phyloP scores from a whole-genome alignment of 176 grass and related monocot genomes.

The Echinochloa phyllopogon region DNA sequence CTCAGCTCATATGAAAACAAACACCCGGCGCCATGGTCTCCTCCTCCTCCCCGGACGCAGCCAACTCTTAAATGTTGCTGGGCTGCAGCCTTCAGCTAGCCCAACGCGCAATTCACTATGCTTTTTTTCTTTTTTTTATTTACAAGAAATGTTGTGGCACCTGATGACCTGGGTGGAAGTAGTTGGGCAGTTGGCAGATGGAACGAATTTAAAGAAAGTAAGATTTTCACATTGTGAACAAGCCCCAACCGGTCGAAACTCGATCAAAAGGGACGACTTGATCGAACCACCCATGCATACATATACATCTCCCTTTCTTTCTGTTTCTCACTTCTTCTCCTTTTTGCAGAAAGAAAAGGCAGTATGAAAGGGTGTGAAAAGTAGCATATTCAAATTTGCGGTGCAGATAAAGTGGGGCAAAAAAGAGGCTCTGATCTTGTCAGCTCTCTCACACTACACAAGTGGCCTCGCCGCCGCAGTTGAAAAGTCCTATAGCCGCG shows the following conservation, averaged over 20 bases:
- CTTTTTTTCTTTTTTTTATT: not conserved
- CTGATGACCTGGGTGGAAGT: not conserved
- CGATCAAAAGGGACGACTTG: not conserved
- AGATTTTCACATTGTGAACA: not conserved
- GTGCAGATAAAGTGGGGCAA: not conserved
- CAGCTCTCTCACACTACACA: constrained; percentile 19
- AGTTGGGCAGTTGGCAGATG: not conserved
- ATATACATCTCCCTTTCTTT: not conserved
- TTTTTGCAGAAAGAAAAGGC: no score
- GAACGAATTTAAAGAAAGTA: not conserved
- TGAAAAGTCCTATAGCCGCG: not conserved
- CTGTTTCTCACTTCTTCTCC: not conserved
- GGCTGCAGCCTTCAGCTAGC: not conserved
- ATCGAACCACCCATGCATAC: not conserved
- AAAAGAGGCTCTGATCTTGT: not conserved
- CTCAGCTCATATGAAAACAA: no score
- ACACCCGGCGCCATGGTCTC: no score
- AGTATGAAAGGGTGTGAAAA: constrained; percentile 32
- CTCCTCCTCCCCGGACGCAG: no score
- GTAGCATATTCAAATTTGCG: not conserved
- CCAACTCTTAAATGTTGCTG: not conserved
- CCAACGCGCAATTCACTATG: not conserved
- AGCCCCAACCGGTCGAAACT: not conserved
- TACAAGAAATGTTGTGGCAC: not conserved
- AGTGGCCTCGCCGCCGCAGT: not conserved